Evolutionary conservation across 148 eudicot genomes (phyloP).

Genomic region (Chenopodium suecicum): DNA sequence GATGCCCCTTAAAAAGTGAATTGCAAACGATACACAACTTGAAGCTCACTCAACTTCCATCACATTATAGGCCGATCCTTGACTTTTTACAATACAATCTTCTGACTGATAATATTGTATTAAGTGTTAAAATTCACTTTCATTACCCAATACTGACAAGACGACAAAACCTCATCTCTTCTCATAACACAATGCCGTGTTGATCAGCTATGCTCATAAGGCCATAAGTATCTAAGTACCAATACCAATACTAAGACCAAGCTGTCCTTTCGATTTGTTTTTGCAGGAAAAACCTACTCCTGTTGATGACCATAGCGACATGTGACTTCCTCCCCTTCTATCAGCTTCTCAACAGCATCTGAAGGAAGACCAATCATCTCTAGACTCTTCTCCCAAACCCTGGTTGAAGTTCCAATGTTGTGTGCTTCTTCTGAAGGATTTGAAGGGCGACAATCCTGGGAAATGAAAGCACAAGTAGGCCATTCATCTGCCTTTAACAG

Average conservation of each 20-base stretch:
- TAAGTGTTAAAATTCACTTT: background rate
- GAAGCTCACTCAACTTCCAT: background rate
- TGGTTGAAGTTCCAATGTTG: conserved; percentile 54
- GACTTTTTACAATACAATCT: background rate
- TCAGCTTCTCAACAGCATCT: conserved; percentile 76
- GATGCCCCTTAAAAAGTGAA: background rate
- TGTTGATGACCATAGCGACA: conserved; percentile 56
- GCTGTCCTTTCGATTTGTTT: background rate
- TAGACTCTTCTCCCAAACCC: conserved; percentile 89
- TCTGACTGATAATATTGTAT: background rate
- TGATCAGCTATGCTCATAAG: background rate
- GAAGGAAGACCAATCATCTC: conserved; percentile 79
- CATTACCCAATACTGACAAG: background rate
- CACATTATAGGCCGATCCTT: background rate
- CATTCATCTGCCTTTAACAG: conserved; percentile 82
- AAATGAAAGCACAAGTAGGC: conserved; percentile 85
- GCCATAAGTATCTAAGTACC: background rate
- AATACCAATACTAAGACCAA: background rate
- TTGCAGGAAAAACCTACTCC: conserved; percentile 11
- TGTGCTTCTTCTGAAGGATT: conserved; percentile 95
- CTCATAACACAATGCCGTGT: background rate
- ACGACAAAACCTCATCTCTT: background rate
- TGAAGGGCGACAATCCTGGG: conserved; percentile 88
- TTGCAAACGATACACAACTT: background rate
- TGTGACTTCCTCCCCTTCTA: conserved; percentile 70